Conservation (phyloP, 2,329 filamentous ascomycete species). For the Cercospora beticola region DNA sequence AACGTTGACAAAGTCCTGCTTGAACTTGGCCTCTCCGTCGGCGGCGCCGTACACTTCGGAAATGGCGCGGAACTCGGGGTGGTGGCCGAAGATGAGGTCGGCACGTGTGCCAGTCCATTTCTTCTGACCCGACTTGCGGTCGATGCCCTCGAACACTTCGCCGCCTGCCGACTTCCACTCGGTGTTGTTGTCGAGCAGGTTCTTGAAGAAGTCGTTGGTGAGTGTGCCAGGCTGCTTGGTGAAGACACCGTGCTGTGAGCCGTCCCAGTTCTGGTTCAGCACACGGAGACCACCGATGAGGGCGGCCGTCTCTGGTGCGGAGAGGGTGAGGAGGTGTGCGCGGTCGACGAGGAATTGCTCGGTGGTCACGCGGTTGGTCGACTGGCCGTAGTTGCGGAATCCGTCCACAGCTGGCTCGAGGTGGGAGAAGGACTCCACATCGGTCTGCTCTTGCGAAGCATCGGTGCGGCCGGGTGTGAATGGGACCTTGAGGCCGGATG, state of each 20-base stretch:
- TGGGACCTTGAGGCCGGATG: conserved; percentile 63
- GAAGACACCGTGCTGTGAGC: conserved; percentile 65
- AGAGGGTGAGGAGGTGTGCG: conserved; percentile 68
- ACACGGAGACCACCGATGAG: conserved; percentile 71
- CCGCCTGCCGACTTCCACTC: conserved; percentile 60
- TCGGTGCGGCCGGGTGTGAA: conserved; percentile 73
- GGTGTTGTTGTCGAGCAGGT: conserved; percentile 67
- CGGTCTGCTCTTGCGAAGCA: conserved; percentile 70
- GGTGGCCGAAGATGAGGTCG: conserved; percentile 71
- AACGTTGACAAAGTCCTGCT: conserved; percentile 67
- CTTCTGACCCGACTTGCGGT: conserved; percentile 64
- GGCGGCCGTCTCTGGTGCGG: conserved; percentile 68
- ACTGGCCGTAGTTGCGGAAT: conserved; percentile 76
- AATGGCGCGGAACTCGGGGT: conserved; percentile 69
- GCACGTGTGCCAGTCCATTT: conserved; percentile 69
- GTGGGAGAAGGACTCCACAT: conserved; percentile 61
- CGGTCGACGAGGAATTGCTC: conserved; percentile 72
- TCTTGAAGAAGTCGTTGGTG: conserved; percentile 80
- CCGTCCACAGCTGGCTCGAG: conserved; percentile 71
- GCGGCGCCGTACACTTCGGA: conserved; percentile 66
- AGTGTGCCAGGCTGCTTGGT: conserved; percentile 67
- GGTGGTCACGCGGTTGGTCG: conserved; percentile 58
- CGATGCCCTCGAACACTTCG: conserved; percentile 63
- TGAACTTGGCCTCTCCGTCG: conserved; percentile 63
- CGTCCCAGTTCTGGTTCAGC: conserved; percentile 69